A percentile compares a stretch with the other conserved stretches of the same genome.
Evolutionary conservation across 371 early-diverging fungal genomes (phyloP).

Genomic region (Funneliformis caledonium): DNA sequence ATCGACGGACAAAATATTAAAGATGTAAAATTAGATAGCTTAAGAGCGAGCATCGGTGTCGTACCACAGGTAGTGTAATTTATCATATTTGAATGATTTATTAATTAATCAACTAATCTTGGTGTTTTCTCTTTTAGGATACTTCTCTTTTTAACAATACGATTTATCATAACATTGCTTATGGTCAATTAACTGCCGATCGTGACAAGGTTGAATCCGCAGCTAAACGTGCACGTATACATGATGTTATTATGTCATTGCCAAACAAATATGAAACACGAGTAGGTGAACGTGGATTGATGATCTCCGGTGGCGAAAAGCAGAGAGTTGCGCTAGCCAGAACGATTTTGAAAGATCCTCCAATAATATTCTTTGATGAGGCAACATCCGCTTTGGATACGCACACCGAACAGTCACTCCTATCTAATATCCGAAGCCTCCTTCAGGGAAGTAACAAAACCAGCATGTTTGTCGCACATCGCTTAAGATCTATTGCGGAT

Average conservation of each 20-base stretch:
- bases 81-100: not conserved
- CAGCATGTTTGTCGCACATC: constrained; percentile 83
- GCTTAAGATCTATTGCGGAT: constrained; percentile 76
- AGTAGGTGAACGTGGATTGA: constrained; percentile 81
- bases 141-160: constrained; percentile 77
- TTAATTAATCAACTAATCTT: not conserved
- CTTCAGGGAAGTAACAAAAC: constrained; percentile 65
- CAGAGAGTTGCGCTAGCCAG: constrained; percentile 77
- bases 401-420: constrained; percentile 84
- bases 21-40: constrained; percentile 68
- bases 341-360: constrained; percentile 79
- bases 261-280: constrained; percentile 71
- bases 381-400: constrained; percentile 94
- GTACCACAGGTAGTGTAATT: constrained; percentile 66
- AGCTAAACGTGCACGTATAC: constrained; percentile 64
- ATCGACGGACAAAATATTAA: constrained; percentile 82
- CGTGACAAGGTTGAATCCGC: constrained; percentile 63
- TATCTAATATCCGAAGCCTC: constrained; percentile 74
- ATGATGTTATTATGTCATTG: constrained; percentile 64
- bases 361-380: constrained; percentile 89
- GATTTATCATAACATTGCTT: constrained; percentile 74
- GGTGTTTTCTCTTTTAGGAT: constrained; percentile 49
- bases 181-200: constrained; percentile 61
- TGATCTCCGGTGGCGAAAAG: constrained; percentile 89
- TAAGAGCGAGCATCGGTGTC: constrained; percentile 79